Evolutionary conservation across 2,329 filamentous ascomycete species (phyloP).

Genomic region (Trichoderma pleuroti): DNA sequence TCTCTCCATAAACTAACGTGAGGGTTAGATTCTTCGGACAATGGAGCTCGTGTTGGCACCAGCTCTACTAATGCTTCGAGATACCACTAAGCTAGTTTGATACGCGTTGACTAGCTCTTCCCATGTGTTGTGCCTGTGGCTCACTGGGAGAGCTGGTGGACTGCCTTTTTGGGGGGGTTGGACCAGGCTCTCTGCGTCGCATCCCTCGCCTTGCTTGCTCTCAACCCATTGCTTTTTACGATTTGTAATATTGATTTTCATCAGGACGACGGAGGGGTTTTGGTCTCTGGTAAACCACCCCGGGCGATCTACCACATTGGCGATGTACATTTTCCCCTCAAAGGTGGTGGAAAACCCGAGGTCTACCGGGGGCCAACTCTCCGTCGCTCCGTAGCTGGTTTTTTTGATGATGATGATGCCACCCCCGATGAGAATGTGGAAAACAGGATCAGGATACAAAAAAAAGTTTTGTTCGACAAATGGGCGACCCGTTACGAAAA

Average conservation of each 20-base stretch:
- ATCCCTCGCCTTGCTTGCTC: slow-evolving; percentile 19
- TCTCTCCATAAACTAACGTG: slow-evolving; percentile 22
- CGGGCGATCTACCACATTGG: neutral
- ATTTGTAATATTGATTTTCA: slow-evolving; percentile 37
- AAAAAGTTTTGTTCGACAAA: slow-evolving; percentile 36
- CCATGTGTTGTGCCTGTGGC: neutral
- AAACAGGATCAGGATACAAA: slow-evolving; percentile 40
- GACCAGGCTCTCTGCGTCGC: slow-evolving; percentile 9
- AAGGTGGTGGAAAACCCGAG: neutral
- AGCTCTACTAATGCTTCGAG: slow-evolving; percentile 35
- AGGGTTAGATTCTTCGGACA: slow-evolving; percentile 43
- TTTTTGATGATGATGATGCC: slow-evolving; percentile 40
- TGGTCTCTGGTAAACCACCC: slow-evolving; percentile 18
- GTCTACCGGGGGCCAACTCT: neutral
- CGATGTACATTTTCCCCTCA: neutral
- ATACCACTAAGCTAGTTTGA: slow-evolving; percentile 32
- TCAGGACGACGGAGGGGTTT: slow-evolving; percentile 22
- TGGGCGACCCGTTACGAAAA: slow-evolving; percentile 41
- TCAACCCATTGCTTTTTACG: slow-evolving; percentile 33
- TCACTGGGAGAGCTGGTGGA: slow-evolving; percentile 9
- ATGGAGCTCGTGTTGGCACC: slow-evolving; percentile 38
- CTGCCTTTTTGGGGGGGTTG: neutral
- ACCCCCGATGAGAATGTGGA: slow-evolving; percentile 38
- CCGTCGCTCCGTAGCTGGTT: slow-evolving; percentile 20
- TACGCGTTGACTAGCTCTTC: slow-evolving; percentile 9